Evolutionary conservation across 1,139 yeast genomes (phyloP).

Genomic region (Chernovozyma aurita): DNA sequence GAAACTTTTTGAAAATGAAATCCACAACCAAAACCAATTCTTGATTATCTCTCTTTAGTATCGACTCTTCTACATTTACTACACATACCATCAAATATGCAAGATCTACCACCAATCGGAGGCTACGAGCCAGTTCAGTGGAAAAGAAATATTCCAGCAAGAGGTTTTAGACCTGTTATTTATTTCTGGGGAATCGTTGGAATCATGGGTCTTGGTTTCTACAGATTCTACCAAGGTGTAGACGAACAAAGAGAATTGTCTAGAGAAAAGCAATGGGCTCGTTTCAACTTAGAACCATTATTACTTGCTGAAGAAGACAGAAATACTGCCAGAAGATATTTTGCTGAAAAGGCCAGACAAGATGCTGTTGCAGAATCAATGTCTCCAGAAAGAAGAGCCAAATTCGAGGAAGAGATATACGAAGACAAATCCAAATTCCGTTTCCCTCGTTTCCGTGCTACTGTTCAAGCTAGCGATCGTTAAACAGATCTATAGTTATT

Average conservation of each 20-base stretch:
- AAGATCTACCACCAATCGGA: conserved; percentile 85
- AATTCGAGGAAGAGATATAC: conserved; percentile 42
- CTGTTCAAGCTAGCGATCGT: conserved; percentile 34
- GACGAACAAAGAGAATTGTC: conserved; percentile 73
- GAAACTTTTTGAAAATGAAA: conserved; percentile 6
- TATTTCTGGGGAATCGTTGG: conserved; percentile 65
- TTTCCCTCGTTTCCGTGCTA: conserved; percentile 43
- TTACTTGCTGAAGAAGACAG: conserved; percentile 82
- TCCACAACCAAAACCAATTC: neutral
- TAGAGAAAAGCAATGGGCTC: conserved; percentile 76
- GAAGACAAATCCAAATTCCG: conserved; percentile 44
- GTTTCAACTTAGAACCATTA: conserved; percentile 69
- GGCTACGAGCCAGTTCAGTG: conserved; percentile 88
- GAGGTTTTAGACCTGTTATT: conserved; percentile 77
- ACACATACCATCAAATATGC: too few relatives aligned
- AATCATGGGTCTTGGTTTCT: conserved; percentile 69
- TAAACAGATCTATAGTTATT: conserved; percentile 4
- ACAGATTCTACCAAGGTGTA: conserved; percentile 61
- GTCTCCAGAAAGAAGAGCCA: conserved; percentile 36
- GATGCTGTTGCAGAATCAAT: conserved; percentile 43
- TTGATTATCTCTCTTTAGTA: neutral
- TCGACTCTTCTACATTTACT: too few relatives aligned
- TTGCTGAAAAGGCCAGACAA: conserved; percentile 67
- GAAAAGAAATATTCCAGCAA: conserved; percentile 80
- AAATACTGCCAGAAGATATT: conserved; percentile 68